Evolutionary conservation across 257 asterid genomes (phyloP), one percentile per base, ranked within the genome.

Genomic region (Linderniella brevidens): DNA sequence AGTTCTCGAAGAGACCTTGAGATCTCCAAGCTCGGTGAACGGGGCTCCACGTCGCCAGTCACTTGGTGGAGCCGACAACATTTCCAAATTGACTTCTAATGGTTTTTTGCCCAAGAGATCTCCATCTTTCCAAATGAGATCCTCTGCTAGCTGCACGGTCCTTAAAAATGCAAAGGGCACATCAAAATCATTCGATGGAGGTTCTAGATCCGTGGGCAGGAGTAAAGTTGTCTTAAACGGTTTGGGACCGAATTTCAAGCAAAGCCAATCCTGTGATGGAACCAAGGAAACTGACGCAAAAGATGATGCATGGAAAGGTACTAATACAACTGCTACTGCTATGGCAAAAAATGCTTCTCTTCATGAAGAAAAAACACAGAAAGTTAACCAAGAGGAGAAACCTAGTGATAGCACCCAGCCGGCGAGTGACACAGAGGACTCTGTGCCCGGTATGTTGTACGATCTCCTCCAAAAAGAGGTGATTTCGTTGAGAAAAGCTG

Each of bases 151-250:
- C 67, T 78, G 98, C 67, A 37, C 94, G 11, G 80, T 88, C 50
- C 64, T 85, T 72, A 88, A 88, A 70, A 82, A 84, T 63, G 98
- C 96, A 35, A 88, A 88, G 68, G 96, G 94, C 62, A 84, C 98
- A 64, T 88, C 98, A 19, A 88, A 81, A 72, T 88, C 98, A 19
- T 88, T 88, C 63, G 98, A 88, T 59, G 98, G 96, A 52, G 96
- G 96, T 41, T 85, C 98, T 52, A 60, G 98, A 59, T 80, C 98
- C 55, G 46, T 63, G 56, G 94, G 78, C 46, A 69, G 98, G 74
- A 65, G 85, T 55, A 84, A 81, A 79, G 72, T 64, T 62, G 77
- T 88, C 64, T 69, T 84, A 66, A 88, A 76, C 64, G 93, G 93
- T 44, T 58, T 84, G 41, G 98, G 94, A 48, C 80, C 93, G 17